Base-by-base conservation (phyloP, 768 basidiomycete species). In the Exsudoporus frostii region DNA sequence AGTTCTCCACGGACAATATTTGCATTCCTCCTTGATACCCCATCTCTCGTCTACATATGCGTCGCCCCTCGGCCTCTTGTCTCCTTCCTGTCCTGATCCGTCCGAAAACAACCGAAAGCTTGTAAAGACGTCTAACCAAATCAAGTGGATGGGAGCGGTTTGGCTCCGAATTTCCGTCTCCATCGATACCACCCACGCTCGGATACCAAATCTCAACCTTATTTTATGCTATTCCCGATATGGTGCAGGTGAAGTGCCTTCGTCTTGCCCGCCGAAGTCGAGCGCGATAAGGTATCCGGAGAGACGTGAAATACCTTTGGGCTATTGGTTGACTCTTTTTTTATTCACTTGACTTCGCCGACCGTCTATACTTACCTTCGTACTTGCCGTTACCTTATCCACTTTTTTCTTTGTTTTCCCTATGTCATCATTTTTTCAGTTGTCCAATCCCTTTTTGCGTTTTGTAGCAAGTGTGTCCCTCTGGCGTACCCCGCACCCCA, bases 321-420 rank as follows among this genome's bases (percentile, higher is more conserved):
- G 83, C 79, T 83, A 75, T 82, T 83, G 79, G 80, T 82, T 83
- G 80, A 74, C 71, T 67, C 68, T 61, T 71, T 78, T 71, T 76
- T 79, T 79, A 78, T 78, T 75, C 66, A 68, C 71, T 76, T 71
- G 66, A 56, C 69, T 63, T 74, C 69, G 66, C 56, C 55, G 54
- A 63, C 22, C 20, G 63, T 66, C 58, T 40, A 60, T 67, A 58
- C 57, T 67, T 67, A 50, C 30, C 27, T 65, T 62, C 38, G 7
- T 62, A 56, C 51, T 56, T 63, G 27, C 49, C 56, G 51, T 56
- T 66, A 64, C 61, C 33, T 67, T 71, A 66, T 65, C 47, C 57
- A 62, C 65, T 63, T 72, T 59, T 61, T 58, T 61, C 24, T 17
- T 7, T 42, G 41, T 48, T 27, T 36, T 25, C 30, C 34, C 24